Conservation (phyloP, 2,329 filamentous ascomycete species). For the Epichloe baconii region DNA sequence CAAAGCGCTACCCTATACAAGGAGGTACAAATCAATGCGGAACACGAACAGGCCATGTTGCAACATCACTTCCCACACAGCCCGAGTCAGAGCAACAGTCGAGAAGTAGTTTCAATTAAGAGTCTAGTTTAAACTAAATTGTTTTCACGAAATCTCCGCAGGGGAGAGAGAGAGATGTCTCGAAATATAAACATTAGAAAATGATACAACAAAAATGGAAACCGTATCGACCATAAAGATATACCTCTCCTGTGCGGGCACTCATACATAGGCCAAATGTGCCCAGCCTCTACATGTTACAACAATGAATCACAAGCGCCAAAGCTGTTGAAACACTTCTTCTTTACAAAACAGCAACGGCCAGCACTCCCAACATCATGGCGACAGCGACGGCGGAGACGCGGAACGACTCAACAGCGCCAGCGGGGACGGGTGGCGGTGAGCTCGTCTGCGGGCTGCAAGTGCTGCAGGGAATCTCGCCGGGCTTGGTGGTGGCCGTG, state of each 20-base stretch:
- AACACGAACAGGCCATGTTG: neutral
- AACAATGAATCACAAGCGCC: neutral
- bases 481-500: slow-evolving; percentile 2
- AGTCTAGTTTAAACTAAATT: neutral
- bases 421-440: slow-evolving; percentile 8
- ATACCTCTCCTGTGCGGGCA: neutral
- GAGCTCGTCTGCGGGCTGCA: slow-evolving; percentile 4
- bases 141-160: neutral
- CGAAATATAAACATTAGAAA: slow-evolving; percentile 1
- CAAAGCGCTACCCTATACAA: too few species aligned
- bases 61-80: neutral
- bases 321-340: neutral
- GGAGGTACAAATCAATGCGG: too few species aligned
- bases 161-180: neutral
- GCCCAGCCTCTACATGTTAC: neutral
- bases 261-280: neutral
- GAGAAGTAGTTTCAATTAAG: neutral
- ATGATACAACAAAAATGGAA: neutral
- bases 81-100: too few species aligned
- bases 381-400: slow-evolving; percentile 6
- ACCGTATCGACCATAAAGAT: neutral
- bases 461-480: slow-evolving; percentile 5
- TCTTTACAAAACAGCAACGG: slow-evolving; percentile 10
- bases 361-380: slow-evolving; percentile 10
- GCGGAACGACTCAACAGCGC: slow-evolving; percentile 9